These are phyloP conservation scores for Torulaspora gathmanii DNA, from an alignment of 805 yeast species.

Conservation along the genomic window DNA sequence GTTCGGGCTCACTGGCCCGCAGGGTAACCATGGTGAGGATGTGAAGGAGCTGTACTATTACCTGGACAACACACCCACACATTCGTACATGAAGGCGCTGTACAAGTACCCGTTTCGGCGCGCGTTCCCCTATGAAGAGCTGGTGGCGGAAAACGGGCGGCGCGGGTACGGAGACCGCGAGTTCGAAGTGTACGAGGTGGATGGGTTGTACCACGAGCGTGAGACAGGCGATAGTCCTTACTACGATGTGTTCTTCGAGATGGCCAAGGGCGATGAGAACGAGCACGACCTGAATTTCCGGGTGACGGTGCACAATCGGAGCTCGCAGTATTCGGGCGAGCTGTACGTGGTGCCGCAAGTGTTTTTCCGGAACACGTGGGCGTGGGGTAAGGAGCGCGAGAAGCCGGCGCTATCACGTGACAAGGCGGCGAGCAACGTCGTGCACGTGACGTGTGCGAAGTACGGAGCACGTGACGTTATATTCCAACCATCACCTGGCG, in stretches of 20 bases:
- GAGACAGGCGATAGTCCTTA: slow-evolving; percentile 56
- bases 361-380: slow-evolving; percentile 84
- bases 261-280: slow-evolving; percentile 79
- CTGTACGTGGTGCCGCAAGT: slow-evolving; percentile 81
- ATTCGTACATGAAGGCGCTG: slow-evolving; percentile 83
- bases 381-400: slow-evolving; percentile 64
- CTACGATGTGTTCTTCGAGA: slow-evolving; percentile 83
- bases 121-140: slow-evolving; percentile 69
- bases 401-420: slow-evolving; percentile 48
- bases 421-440: slow-evolving; percentile 38
- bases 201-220: slow-evolving; percentile 54
- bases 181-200: slow-evolving; percentile 77
- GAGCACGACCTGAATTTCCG: slow-evolving; percentile 78
- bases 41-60: slow-evolving; percentile 83
- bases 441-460: slow-evolving; percentile 61
- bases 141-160: slow-evolving; percentile 61
- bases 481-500: slow-evolving; percentile 83
- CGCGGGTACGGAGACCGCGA: slow-evolving; percentile 67
- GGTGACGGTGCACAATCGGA: slow-evolving; percentile 81
- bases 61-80: slow-evolving; percentile 88
- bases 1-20: slow-evolving; percentile 85
- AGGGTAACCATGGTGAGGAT: slow-evolving; percentile 96
- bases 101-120: slow-evolving; percentile 88
- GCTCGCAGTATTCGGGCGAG: slow-evolving; percentile 73
- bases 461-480: slow-evolving; percentile 61